A percentile compares a stretch with the other conserved stretches of the same genome.
Evolutionary conservation across 495 filamentous ascomycete species (phyloP).

Genomic region (Talaromyces ruber): DNA sequence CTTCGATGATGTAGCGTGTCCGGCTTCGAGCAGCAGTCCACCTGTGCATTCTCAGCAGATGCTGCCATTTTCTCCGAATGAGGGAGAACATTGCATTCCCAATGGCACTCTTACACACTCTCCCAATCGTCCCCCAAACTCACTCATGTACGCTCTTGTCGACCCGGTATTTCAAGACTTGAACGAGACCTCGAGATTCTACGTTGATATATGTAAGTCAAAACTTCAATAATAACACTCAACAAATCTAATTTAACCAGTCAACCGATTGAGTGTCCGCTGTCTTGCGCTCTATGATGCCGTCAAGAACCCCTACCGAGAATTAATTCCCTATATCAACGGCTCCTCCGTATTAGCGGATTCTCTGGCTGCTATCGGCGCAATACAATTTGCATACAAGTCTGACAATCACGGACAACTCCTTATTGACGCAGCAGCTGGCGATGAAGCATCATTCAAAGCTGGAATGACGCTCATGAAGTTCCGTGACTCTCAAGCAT

Average conservation of each 20-base stretch:
- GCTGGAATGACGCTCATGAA: not conserved
- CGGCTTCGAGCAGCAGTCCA: not conserved
- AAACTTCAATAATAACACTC: not conserved
- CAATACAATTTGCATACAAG: slow-evolving; percentile 31
- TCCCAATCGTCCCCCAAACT: not conserved
- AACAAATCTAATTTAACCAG: slow-evolving; percentile 9
- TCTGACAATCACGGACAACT: slow-evolving; percentile 14
- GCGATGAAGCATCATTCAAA: not conserved
- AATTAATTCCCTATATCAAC: slow-evolving; percentile 29
- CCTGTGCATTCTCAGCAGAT: not conserved
- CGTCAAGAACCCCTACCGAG: slow-evolving; percentile 32
- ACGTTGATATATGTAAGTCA: slow-evolving; percentile 32
- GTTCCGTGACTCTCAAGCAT: slow-evolving; percentile 22
- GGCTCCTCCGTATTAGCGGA: slow-evolving; percentile 31
- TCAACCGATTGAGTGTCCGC: slow-evolving; percentile 24
- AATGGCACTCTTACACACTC: not conserved
- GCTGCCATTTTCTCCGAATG: not conserved
- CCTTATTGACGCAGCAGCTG: not conserved
- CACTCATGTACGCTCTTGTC: slow-evolving; percentile 22
- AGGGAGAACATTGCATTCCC: not conserved
- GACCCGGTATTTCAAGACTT: slow-evolving; percentile 36
- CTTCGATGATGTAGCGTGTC: slow-evolving; percentile 25
- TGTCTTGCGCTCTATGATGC: slow-evolving; percentile 32
- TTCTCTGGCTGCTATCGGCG: slow-evolving; percentile 31
- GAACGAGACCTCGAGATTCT: slow-evolving; percentile 25